These are phyloP conservation scores for Primulina huaijiensis DNA, from an alignment of 257 asterid species.

Conservation along the genomic window DNA sequence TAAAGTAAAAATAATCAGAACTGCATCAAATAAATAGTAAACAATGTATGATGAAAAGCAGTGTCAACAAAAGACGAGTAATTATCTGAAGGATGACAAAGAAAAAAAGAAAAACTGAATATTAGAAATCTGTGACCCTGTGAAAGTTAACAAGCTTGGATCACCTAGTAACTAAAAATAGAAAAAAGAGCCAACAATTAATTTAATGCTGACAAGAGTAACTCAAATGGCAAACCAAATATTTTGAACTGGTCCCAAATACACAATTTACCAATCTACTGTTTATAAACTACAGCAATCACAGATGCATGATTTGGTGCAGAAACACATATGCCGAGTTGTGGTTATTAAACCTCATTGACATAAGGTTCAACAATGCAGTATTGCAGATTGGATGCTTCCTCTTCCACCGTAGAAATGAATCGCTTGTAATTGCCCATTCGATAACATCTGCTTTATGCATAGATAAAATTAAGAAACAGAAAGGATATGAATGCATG, in stretches of 20 bases:
- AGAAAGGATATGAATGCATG: conserved; percentile 5
- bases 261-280: neutral
- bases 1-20: no score
- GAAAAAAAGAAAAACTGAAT: neutral
- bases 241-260: neutral
- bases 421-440: conserved; percentile 72
- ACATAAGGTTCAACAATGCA: conserved; percentile 80
- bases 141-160: neutral
- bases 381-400: conserved; percentile 81
- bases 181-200: no score
- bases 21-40: neutral
- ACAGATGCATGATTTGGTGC: conserved; percentile 1
- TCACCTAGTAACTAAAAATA: neutral
- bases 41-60: no score
- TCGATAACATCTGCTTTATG: conserved; percentile 52
- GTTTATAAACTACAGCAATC: conserved; percentile 4
- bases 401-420: conserved; percentile 52
- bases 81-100: neutral
- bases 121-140: neutral
- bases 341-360: conserved; percentile 45
- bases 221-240: neutral
- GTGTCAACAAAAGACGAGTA: no score
- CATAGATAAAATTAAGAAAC: conserved; percentile 17
- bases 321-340: neutral
- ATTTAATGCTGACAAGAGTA: neutral